Conservation (phyloP, 805 yeast species). For the Danielozyma ontarioensis region DNA sequence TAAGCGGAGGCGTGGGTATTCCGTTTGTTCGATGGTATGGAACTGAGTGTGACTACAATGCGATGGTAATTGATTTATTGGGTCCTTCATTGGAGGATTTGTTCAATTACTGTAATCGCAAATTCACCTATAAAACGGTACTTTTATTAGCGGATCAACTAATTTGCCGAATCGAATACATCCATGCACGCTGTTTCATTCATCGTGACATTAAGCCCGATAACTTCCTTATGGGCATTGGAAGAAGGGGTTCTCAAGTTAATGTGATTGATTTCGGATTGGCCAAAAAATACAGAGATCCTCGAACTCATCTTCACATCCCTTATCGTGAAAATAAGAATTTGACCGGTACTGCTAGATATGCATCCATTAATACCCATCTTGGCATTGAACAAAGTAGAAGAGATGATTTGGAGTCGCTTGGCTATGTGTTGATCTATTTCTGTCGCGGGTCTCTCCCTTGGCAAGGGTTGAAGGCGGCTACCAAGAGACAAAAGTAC, state of each 20-base stretch:
- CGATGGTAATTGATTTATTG: slow-evolving; percentile 91
- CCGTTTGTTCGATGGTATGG: slow-evolving; percentile 98
- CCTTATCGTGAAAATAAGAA: slow-evolving; percentile 40
- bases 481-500: slow-evolving; percentile 16
- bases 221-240: slow-evolving; percentile 83
- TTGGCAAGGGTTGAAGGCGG: slow-evolving; percentile 19
- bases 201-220: slow-evolving; percentile 84
- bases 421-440: slow-evolving; percentile 17
- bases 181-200: slow-evolving; percentile 90
- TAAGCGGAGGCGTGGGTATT: slow-evolving; percentile 95
- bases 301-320: slow-evolving; percentile 88
- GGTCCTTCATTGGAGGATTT: slow-evolving; percentile 95
- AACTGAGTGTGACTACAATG: slow-evolving; percentile 92
- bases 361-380: slow-evolving; percentile 17
- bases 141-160: slow-evolving; percentile 90
- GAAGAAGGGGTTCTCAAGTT: slow-evolving; percentile 91
- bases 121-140: slow-evolving; percentile 90
- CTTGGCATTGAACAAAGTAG: slow-evolving; percentile 16
- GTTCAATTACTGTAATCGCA: slow-evolving; percentile 92
- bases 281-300: slow-evolving; percentile 91
- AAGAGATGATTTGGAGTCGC: slow-evolving; percentile 16
- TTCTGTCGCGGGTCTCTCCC: slow-evolving; percentile 17
- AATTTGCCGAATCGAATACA: slow-evolving; percentile 88
- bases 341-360: slow-evolving; percentile 17
- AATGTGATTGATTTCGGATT: slow-evolving; percentile 92